Evolutionary conservation across 805 yeast genomes (phyloP), one percentile per base, ranked within the genome.

Genomic region (Sungouiella blattae): DNA sequence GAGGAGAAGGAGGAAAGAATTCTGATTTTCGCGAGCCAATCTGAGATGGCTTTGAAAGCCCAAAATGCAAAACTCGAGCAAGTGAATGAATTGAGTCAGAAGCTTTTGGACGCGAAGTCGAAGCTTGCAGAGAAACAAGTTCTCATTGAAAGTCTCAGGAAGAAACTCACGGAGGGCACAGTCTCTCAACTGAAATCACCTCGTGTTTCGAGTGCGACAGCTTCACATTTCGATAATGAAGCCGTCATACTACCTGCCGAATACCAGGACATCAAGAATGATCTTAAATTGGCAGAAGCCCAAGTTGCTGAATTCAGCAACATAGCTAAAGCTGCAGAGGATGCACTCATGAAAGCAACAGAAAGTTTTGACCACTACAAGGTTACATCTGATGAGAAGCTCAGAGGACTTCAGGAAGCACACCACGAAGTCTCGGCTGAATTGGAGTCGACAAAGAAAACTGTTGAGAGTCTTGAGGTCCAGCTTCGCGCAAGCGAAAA

Each of bases 251-350:
- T 42, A 5, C 24, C 38, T 6, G 32, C 58, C 11, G 75, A 73
- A 29, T 55, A 75, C 15, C 71, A 69, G 22, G 65, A 65, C 37
- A 62, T 81, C 6, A 66, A 71, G 35, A 64, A 68, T 29, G 86
- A 81, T 36, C 67, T 83, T 36, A 73, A 69, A 15, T 62, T 73
- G 11, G 76, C 86, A 1, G 74, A 75, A 44, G 64, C 72, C n/a
- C 78, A 73, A 47, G 70, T 75, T 7, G 68, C 68, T n/a, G 80
- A 82, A 45, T 75, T 80, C 52, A 75, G 79, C 37, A 64, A 63
- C n/a, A 69, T 86, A 26, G 79, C 88, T 0, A 59, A 60, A 33
- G 77, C 83, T 11, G 77, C 87, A 3, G 94, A 86, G 50, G 75
- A 73, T 34, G 78, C 88, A 4, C 64, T 86, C 25, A 58, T 62